Conservation (phyloP, 495 filamentous ascomycete genomes). For the Clavariopsis aquatica region DNA sequence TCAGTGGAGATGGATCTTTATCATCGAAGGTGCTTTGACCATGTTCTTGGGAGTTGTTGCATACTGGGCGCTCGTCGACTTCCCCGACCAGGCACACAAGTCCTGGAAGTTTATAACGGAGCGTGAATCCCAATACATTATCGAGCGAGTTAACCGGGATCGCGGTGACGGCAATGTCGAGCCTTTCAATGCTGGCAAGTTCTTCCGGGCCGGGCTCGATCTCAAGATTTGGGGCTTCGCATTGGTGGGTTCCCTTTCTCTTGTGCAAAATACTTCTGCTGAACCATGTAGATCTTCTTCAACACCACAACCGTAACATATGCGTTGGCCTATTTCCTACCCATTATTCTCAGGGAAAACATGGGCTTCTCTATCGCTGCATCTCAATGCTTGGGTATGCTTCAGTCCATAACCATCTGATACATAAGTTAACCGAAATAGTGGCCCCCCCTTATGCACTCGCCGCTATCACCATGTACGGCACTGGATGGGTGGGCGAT, state of each 20-base stretch:
- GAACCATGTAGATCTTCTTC: constrained; percentile 46
- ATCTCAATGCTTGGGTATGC: constrained; percentile 46
- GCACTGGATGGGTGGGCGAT: constrained; percentile 57
- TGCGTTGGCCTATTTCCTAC: constrained; percentile 55
- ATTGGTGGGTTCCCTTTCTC: constrained; percentile 32
- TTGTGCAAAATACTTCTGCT: not conserved
- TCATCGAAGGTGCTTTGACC: constrained; percentile 60
- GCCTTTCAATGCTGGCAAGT: constrained; percentile 43
- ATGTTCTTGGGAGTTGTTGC: constrained; percentile 43
- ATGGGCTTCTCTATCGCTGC: constrained; percentile 52
- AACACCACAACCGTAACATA: constrained; percentile 51
- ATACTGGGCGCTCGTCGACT: constrained; percentile 41
- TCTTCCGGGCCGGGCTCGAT: constrained; percentile 41
- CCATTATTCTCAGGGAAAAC: constrained; percentile 51
- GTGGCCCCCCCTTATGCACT: constrained; percentile 50
- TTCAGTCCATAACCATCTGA: not conserved
- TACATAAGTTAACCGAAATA: not conserved
- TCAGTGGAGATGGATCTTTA: constrained; percentile 65
- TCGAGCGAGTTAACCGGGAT: constrained; percentile 46
- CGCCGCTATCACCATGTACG: constrained; percentile 46
- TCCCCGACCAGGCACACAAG: constrained; percentile 41
- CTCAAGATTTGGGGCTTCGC: constrained; percentile 49
- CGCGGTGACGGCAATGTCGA: constrained; percentile 44
- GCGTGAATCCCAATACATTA: constrained; percentile 46
- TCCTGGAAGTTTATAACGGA: constrained; percentile 40